Evolutionary conservation across 2,329 filamentous ascomycete species (phyloP).

Genomic region (Sporothrix pseudoabietina): DNA sequence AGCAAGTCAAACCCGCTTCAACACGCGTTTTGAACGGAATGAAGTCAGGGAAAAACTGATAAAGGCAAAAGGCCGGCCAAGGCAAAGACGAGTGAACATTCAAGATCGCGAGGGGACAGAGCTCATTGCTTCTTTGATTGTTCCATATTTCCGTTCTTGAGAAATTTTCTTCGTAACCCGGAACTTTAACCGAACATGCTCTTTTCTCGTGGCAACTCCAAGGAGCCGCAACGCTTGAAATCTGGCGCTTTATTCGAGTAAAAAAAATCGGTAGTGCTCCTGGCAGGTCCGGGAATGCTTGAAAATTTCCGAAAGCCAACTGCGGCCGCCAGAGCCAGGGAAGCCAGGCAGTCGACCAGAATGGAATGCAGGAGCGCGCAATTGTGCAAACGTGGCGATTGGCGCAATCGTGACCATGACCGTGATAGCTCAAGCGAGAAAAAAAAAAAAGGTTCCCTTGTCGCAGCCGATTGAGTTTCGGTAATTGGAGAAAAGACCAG

Average conservation of each 20-base stretch:
- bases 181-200: constrained; percentile 13
- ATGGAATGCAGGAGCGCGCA: neutral
- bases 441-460: neutral
- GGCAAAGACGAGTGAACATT: neutral
- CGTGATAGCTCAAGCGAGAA: neutral
- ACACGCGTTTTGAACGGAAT: constrained; percentile 3
- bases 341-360: neutral
- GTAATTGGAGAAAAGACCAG: neutral
- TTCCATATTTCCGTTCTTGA: neutral
- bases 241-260: neutral
- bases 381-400: neutral
- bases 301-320: neutral
- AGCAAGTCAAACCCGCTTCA: neutral
- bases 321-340: neutral
- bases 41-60: neutral
- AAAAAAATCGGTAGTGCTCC: neutral
- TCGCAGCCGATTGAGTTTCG: neutral
- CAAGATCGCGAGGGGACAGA: neutral
- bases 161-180: neutral
- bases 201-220: neutral
- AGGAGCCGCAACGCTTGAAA: constrained; percentile 18
- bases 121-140: neutral
- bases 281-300: no score
- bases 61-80: neutral
- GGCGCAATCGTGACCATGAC: neutral